Evolutionary conservation across 2,329 filamentous ascomycete genomes (phyloP).

Genomic region (Aspergillus awamori): DNA sequence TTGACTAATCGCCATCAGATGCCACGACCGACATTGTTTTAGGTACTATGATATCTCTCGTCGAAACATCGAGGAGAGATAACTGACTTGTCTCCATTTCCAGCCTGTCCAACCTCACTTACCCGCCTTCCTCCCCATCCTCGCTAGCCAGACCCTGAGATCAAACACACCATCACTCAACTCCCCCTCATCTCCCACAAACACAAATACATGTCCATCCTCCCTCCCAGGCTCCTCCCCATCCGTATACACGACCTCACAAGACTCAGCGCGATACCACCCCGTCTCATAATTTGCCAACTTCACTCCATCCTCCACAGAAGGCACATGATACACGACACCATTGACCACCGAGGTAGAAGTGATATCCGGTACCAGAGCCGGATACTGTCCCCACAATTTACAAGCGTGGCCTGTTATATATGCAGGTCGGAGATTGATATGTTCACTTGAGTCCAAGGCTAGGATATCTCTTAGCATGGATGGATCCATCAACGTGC

Average conservation of each 20-base stretch:
- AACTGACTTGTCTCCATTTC: background rate
- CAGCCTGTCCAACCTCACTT: background rate
- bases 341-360: slow-evolving; percentile 24
- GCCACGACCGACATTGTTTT: no score
- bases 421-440: slow-evolving; percentile 25
- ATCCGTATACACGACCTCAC: slow-evolving; percentile 24
- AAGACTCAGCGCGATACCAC: slow-evolving; percentile 19
- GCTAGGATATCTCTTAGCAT: slow-evolving; percentile 31
- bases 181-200: slow-evolving; percentile 23
- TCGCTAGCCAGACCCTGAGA: slow-evolving; percentile 22
- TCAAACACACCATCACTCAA: slow-evolving; percentile 25
- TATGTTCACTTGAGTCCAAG: slow-evolving; percentile 13
- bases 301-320: slow-evolving; percentile 21
- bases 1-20: no score
- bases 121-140: slow-evolving; percentile 9
- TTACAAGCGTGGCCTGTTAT: slow-evolving; percentile 32
- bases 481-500: slow-evolving; percentile 35
- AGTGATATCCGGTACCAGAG: slow-evolving; percentile 20
- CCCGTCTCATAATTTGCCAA: slow-evolving; percentile 30
- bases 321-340: slow-evolving; percentile 27
- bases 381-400: slow-evolving; percentile 36
- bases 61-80: no score
- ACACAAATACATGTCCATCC: slow-evolving; percentile 22
- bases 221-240: slow-evolving; percentile 17
- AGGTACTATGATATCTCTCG: no score